These are phyloP conservation scores for Coemansia sp. DNA, from an alignment of 192 early-diverging fungal genomes.

Conservation along the genomic window DNA sequence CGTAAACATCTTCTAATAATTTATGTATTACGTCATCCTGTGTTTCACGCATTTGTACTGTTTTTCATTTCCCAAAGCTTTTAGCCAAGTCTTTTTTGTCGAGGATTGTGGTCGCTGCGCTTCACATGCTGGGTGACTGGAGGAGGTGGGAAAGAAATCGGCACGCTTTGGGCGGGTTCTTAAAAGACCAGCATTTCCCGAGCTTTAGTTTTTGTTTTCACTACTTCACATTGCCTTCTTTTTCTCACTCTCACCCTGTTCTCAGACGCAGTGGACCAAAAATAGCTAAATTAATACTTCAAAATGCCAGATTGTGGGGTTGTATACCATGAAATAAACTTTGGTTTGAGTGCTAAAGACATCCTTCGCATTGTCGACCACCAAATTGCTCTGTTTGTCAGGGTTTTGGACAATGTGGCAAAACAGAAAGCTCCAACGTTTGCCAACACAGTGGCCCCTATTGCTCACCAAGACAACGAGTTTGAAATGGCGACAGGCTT, in stretches of 20 bases:
- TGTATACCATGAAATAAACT: background rate
- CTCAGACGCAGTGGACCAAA: background rate
- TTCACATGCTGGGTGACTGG: background rate
- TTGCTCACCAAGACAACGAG: constrained; percentile 28
- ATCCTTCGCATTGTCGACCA: background rate
- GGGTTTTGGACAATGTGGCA: constrained; percentile 8
- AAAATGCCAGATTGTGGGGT: background rate
- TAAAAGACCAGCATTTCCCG: background rate
- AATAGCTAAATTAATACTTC: background rate
- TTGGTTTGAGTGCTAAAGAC: background rate
- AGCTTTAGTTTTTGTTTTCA: background rate
- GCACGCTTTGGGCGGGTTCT: background rate
- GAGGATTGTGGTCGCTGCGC: background rate
- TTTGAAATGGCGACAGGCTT: constrained; percentile 5
- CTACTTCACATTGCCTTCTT: background rate
- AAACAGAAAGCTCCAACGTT: constrained; percentile 16
- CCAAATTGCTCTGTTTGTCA: background rate
- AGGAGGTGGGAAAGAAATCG: background rate
- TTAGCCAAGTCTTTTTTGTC: background rate
- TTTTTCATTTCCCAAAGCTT: background rate
- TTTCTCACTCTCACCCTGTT: background rate
- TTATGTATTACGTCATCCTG: background rate
- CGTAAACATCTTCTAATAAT: background rate
- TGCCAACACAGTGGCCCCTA: constrained; percentile 16
- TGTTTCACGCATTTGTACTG: background rate